Evolutionary conservation across 805 yeast genomes (phyloP).

Genomic region (Candida sithepensis): DNA sequence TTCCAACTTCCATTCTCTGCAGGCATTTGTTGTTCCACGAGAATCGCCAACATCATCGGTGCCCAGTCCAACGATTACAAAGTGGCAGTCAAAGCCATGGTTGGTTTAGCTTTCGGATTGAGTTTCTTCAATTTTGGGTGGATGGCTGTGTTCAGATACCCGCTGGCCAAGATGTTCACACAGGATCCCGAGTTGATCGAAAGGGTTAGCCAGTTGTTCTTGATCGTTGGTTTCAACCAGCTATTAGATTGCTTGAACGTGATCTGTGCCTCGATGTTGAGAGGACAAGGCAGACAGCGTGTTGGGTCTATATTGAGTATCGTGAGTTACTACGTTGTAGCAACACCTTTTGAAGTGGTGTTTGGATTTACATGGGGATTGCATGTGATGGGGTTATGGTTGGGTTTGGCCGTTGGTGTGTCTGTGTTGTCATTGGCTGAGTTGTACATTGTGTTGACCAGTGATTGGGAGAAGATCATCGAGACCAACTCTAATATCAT

Average conservation of each 20-base stretch:
- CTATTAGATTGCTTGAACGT: conserved; percentile 45
- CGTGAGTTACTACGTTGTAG: conserved; percentile 44
- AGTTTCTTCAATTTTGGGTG: conserved; percentile 38
- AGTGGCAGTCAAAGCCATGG: conserved; percentile 36
- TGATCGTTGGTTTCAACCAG: conserved; percentile 48
- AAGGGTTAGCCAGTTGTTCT: conserved; percentile 37
- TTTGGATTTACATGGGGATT: conserved; percentile 39
- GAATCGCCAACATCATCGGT: conserved; percentile 53
- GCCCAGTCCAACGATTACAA: conserved; percentile 38
- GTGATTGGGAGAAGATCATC: conserved; percentile 54
- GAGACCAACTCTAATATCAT: conserved; percentile 25
- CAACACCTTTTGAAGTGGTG: conserved; percentile 45
- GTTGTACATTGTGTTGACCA: conserved; percentile 36
- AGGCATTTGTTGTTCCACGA: conserved; percentile 48
- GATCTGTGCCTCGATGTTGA: conserved; percentile 42
- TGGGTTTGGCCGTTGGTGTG: conserved; percentile 43
- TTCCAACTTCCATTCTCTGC: conserved; percentile 52
- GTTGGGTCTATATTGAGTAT: conserved; percentile 48
- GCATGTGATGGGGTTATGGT: conserved; percentile 46
- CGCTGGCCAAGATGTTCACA: conserved; percentile 40
- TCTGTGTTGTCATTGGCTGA: conserved; percentile 38
- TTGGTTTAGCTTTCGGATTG: conserved; percentile 27
- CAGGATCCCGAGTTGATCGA: conserved; percentile 35
- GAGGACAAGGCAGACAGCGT: conserved; percentile 55
- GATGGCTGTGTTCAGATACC: conserved; percentile 34